A percentile compares a stretch with the other conserved stretches of the same genome.
These are phyloP conservation scores for Alternaria postmessia DNA, from an alignment of 2,329 filamentous ascomycete genomes.

Conservation along the genomic window DNA sequence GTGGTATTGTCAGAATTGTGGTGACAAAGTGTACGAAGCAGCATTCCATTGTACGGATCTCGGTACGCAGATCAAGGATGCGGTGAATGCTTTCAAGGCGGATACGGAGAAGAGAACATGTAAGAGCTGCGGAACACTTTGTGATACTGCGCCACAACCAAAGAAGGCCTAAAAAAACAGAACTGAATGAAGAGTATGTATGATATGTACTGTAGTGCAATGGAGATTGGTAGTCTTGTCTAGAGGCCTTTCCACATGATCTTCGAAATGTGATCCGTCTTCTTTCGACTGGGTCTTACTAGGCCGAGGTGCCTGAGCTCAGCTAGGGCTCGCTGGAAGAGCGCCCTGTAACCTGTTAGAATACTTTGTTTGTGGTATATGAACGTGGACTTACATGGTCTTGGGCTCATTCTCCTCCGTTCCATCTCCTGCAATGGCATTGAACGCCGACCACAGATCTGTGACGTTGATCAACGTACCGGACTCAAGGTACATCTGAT, in stretches of 20 bases:
- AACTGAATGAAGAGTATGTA: constrained; percentile 13
- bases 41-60: constrained; percentile 88
- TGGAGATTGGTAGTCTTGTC: not conserved
- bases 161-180: constrained; percentile 22
- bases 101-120: constrained; percentile 77
- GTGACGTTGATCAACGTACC: constrained; percentile 79
- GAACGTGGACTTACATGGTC: constrained; percentile 52
- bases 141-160: constrained; percentile 70
- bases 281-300: constrained; percentile 88
- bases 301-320: constrained; percentile 87
- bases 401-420: constrained; percentile 58
- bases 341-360: constrained; percentile 56
- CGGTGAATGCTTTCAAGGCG: constrained; percentile 80
- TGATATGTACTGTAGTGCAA: constrained; percentile 12
- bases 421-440: constrained; percentile 65
- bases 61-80: constrained; percentile 92
- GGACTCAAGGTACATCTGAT: constrained; percentile 80
- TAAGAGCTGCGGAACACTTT: constrained; percentile 76
- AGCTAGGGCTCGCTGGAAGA: constrained; percentile 86
- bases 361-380: not conserved
- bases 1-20: constrained; percentile 86
- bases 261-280: constrained; percentile 90
- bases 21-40: constrained; percentile 80
- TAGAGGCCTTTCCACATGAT: constrained; percentile 78
- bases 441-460: constrained; percentile 82